Evolutionary conservation across 306 rosid species (phyloP).

Genomic region (Glycine latifolia): DNA sequence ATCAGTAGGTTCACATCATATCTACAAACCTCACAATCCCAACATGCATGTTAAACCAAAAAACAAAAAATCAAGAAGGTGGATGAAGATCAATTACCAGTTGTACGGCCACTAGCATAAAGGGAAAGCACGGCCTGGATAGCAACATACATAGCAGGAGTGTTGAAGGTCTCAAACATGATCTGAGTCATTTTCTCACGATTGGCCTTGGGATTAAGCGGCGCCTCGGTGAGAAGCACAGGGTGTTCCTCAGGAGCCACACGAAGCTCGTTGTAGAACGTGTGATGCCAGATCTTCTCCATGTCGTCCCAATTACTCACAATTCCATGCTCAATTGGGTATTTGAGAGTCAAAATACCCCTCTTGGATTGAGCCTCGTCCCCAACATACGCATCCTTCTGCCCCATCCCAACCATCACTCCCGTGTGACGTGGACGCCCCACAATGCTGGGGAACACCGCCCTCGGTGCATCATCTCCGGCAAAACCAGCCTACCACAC

Average conservation of each 20-base stretch:
- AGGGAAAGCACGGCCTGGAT: constrained; percentile 86
- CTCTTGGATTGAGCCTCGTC: constrained; percentile 98
- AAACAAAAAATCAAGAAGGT: background rate
- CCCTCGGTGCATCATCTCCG: constrained; percentile 98
- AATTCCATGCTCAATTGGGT: constrained; percentile 86
- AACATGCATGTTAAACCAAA: background rate
- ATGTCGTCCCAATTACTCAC: constrained; percentile 89
- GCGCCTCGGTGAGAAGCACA: constrained; percentile 79
- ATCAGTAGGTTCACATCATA: background rate
- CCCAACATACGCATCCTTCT: constrained; percentile 96
- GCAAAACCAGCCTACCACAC: constrained; percentile 88
- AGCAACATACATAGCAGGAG: constrained; percentile 89
- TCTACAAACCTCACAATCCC: background rate
- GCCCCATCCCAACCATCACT: constrained; percentile 99
- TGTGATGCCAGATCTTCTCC: constrained; percentile 75
- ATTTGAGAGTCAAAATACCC: constrained; percentile 91
- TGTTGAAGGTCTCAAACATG: constrained; percentile 67
- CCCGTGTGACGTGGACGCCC: constrained; percentile 98
- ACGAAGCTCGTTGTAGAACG: constrained; percentile 68
- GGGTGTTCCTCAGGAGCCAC: constrained; percentile 73
- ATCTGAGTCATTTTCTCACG: constrained; percentile 69
- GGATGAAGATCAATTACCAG: constrained; percentile 58
- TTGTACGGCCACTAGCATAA: constrained; percentile 91
- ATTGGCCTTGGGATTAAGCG: constrained; percentile 80
- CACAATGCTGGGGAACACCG: constrained; percentile 95